Evolutionary conservation across 2,329 filamentous ascomycete species (phyloP).

Genomic region (Xylaria sp.): DNA sequence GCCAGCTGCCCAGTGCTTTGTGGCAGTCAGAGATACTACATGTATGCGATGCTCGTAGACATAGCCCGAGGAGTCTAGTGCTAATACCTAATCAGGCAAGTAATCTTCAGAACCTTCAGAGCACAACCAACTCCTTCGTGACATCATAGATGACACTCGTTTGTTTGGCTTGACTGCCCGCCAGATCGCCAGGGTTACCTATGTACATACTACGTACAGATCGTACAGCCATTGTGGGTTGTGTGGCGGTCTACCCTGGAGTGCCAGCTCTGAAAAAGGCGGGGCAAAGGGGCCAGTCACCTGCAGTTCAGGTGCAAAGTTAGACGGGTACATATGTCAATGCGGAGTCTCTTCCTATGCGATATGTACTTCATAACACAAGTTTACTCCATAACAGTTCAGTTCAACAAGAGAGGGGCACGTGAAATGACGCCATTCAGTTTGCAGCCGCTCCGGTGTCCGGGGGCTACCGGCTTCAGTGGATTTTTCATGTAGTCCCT

Average conservation of each 20-base stretch:
- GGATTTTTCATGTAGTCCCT: slow-evolving; percentile 3
- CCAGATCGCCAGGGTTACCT: too few species aligned
- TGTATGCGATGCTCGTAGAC: too few species aligned
- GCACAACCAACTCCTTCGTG: neutral
- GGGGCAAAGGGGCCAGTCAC: neutral
- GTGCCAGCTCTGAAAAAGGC: neutral
- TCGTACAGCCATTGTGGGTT: too few species aligned
- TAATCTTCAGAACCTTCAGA: neutral
- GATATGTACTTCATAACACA: neutral
- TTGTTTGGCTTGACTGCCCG: too few species aligned
- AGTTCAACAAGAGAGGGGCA: slow-evolving; percentile 3
- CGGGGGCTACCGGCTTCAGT: neutral
- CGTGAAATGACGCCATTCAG: slow-evolving; percentile 19
- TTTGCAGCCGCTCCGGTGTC: slow-evolving; percentile 1
- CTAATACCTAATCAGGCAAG: too few species aligned
- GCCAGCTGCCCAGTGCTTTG: too few species aligned
- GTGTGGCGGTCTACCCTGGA: neutral
- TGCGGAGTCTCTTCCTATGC: too few species aligned
- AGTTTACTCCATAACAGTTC: too few species aligned
- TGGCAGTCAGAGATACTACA: too few species aligned
- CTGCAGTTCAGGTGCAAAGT: neutral
- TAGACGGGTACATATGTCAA: neutral
- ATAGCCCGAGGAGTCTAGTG: too few species aligned
- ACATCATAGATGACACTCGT: slow-evolving; percentile 4
- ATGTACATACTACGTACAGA: too few species aligned